Evolutionary conservation across 225 moss, liverwort and hornwort species (phyloP).

Genomic region (Lunularia cruciata): DNA sequence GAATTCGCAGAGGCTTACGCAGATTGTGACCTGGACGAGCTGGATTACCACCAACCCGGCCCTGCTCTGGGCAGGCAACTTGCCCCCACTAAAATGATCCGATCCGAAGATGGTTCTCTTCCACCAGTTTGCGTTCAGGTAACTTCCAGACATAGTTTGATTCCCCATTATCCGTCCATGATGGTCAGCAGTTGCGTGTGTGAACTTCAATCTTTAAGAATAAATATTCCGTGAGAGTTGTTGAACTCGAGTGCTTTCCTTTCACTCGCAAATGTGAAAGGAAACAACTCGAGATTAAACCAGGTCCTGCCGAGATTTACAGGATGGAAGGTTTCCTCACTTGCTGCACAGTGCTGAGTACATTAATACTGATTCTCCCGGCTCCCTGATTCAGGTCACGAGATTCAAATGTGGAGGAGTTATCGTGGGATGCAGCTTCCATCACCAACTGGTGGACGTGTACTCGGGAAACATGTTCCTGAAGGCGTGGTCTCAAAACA

Average conservation of each 20-base stretch:
- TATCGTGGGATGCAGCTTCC: conserved; percentile 29
- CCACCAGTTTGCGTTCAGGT: conserved; percentile 25
- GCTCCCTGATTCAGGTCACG: conserved; percentile 24
- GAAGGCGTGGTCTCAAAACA: conserved; percentile 23
- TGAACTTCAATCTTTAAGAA: too few species aligned
- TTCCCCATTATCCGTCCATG: not conserved
- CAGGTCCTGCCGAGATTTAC: too few species aligned
- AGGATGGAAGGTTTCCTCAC: too few species aligned
- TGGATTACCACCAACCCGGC: conserved; percentile 24
- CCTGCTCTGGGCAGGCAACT: conserved; percentile 10
- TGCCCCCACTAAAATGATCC: conserved; percentile 11
- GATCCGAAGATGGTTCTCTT: not conserved
- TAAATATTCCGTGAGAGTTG: too few species aligned
- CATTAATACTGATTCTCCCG: too few species aligned
- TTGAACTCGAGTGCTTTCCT: too few species aligned
- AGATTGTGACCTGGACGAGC: conserved; percentile 18
- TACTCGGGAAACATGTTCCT: conserved; percentile 25
- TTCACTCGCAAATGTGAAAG: too few species aligned
- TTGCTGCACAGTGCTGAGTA: too few species aligned
- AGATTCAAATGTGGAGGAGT: conserved; percentile 27
- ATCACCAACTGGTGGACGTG: conserved; percentile 26
- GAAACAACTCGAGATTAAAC: too few species aligned
- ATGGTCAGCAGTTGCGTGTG: not conserved
- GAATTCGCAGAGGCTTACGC: conserved; percentile 28
- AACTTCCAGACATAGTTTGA: not conserved